phyloP scores from a whole-genome alignment of 1,139 yeast genomes.

The Magnusiomyces tetraspermus region DNA sequence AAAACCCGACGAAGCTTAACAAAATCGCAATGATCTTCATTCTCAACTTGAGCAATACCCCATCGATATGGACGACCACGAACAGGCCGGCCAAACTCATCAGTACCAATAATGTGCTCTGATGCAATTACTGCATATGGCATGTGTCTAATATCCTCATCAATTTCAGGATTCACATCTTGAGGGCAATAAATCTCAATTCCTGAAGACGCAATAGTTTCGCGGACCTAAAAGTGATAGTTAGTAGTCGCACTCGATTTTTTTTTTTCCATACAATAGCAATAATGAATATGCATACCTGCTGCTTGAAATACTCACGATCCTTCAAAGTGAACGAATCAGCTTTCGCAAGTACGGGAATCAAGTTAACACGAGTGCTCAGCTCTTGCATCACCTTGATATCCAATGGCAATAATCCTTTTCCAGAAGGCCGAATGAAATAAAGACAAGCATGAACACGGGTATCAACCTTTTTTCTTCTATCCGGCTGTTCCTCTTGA shows the following conservation, averaged over 20 bases:
- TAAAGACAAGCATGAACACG: constrained; percentile 73
- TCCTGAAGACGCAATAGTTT: constrained; percentile 41
- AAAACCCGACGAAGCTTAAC: constrained; percentile 45
- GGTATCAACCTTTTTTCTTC: constrained; percentile 42
- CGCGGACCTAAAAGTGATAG: constrained; percentile 34
- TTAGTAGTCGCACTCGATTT: too few species aligned
- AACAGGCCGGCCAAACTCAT: constrained; percentile 35
- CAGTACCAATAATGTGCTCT: constrained; percentile 20
- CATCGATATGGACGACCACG: constrained; percentile 62
- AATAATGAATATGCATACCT: too few species aligned
- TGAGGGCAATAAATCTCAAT: constrained; percentile 50
- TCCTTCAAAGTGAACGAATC: constrained; percentile 49
- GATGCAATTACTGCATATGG: constrained; percentile 62
- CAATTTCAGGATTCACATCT: constrained; percentile 29
- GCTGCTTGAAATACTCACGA: constrained; percentile 35
- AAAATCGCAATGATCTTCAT: constrained; percentile 59
- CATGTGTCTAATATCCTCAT: constrained; percentile 23
- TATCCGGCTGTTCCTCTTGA: constrained; percentile 64
- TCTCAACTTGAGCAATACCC: constrained; percentile 69
- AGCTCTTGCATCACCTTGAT: constrained; percentile 60
- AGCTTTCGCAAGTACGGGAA: constrained; percentile 69
- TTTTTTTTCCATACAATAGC: too few species aligned
- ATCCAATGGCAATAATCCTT: constrained; percentile 50
- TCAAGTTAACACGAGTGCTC: constrained; percentile 54
- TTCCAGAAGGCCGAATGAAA: constrained; percentile 50